Conservation (phyloP, 2,329 filamentous ascomycete species). For the Aspergillus tubingensis region DNA sequence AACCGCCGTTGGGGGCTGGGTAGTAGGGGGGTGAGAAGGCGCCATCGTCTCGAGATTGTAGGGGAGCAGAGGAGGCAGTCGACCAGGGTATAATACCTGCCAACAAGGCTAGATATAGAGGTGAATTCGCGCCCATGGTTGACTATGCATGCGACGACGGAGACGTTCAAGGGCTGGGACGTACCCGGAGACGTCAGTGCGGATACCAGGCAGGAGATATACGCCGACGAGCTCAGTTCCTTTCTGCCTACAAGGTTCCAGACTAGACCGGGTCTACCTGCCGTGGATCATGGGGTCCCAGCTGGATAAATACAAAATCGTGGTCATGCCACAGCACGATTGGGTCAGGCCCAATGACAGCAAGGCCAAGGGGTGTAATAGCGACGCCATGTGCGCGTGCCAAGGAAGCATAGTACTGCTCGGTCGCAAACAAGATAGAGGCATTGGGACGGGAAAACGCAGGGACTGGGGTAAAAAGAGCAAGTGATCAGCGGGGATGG, state of each 20-base stretch:
- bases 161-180: not conserved
- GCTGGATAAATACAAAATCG: not conserved
- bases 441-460: not conserved
- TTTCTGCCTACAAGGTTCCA: not conserved
- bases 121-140: not conserved
- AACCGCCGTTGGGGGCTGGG: conserved; percentile 71
- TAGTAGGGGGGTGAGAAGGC: conserved; percentile 62
- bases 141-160: not conserved
- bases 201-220: not conserved
- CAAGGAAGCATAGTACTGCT: not conserved
- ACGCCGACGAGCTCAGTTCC: not conserved
- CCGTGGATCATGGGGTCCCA: not conserved
- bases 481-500: not conserved
- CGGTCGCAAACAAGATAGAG: no score
- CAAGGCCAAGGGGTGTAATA: no score
- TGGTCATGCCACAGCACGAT: not conserved
- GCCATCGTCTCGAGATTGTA: conserved; percentile 9
- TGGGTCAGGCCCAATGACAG: not conserved
- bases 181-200: not conserved
- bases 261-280: not conserved
- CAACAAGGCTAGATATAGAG: not conserved
- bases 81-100: not conserved
- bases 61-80: not conserved
- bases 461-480: not conserved
- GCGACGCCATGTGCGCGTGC: not conserved